Evolutionary conservation across 23 red algal genomes (phyloP), one percentile per base, ranked within the genome.

Genomic region (Agarophyton chilense): DNA sequence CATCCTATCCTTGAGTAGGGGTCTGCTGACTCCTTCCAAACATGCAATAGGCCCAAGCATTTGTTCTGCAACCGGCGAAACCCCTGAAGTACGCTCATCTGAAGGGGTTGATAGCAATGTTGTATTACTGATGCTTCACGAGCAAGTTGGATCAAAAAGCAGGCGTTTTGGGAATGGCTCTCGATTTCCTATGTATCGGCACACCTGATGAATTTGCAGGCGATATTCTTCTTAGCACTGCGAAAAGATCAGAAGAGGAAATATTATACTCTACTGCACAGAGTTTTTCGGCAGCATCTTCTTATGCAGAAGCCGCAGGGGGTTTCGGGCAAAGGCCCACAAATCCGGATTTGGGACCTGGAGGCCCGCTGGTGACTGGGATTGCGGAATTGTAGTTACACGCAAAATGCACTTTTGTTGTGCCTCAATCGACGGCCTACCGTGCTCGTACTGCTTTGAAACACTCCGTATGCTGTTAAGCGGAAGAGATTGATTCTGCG

Each of bases 141-240:
- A 91, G 41, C 75, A 82, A 31, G 58, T 91, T 57, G 88, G 88
- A n/a, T 52, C 75, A n/a, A 41, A 70, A 47, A 42, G 88, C 88
- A 10, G 88, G 88, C 0, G 88, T 75, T 40, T 39, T 70, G 53
- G 61, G 77, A 1, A 74, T 91, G 53, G 76, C 88, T 5, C 88
- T 91, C 39, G 76, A 91, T 33, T 91, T 91, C 67, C 61, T 91
- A 5, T 81, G 75, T 25, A 74, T 91, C 34, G 75, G 54, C n/a
- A 76, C 75, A 33, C 33, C 39, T 25, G 51, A 74, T 21, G 88
- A 76, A 36, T 81, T 91, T 34, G 60, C 75, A 42, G 88, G 62
- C 0, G n/a, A 41, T 38, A 62, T 82, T 41, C 61, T 91, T 45
- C 88, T 82, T 58, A 60, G 60, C 1, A 60, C 88, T 43, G 55